Evolutionary conservation across 2,329 filamentous ascomycete genomes (phyloP).

Genomic region (Paecilomyces sp.): DNA sequence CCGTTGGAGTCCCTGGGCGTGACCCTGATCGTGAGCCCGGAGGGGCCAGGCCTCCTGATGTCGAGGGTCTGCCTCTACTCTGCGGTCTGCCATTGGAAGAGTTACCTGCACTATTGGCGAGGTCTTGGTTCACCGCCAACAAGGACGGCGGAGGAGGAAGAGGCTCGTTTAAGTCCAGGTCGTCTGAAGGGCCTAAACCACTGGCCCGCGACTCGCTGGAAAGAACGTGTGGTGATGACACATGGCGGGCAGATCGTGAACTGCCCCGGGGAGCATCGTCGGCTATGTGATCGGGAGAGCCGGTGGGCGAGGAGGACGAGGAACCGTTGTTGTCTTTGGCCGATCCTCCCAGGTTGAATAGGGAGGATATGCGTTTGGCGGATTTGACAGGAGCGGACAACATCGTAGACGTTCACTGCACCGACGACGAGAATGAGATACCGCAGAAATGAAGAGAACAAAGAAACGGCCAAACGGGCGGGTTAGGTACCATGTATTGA

Average conservation of each 20-base stretch:
- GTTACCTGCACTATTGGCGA: conserved; percentile 24
- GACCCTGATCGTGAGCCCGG: conserved; percentile 26
- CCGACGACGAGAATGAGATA: conserved; percentile 1
- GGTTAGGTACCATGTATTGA: background rate
- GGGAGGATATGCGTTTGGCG: conserved; percentile 39
- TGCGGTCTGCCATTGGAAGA: conserved; percentile 26
- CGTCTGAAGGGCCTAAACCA: conserved; percentile 17
- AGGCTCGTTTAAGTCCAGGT: conserved; percentile 21
- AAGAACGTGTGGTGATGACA: conserved; percentile 23
- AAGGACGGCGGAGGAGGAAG: conserved; percentile 35
- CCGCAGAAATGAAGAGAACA: background rate
- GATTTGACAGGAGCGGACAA: conserved; percentile 36
- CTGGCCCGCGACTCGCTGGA: conserved; percentile 20
- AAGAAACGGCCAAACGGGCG: background rate
- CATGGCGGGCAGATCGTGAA: conserved; percentile 26
- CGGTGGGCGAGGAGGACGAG: conserved; percentile 20
- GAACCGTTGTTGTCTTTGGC: conserved; percentile 23
- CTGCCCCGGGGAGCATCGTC: conserved; percentile 20
- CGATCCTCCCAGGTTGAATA: conserved; percentile 35
- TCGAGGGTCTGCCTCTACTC: conserved; percentile 30
- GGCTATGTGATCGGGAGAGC: conserved; percentile 14
- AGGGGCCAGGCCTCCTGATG: conserved; percentile 25
- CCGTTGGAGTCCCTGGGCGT: conserved; percentile 23
- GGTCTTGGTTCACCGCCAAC: conserved; percentile 28
- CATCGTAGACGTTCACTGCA: conserved; percentile 18